Conservation (phyloP, 495 filamentous ascomycete genomes). For the Penicillium robsamsonii region DNA sequence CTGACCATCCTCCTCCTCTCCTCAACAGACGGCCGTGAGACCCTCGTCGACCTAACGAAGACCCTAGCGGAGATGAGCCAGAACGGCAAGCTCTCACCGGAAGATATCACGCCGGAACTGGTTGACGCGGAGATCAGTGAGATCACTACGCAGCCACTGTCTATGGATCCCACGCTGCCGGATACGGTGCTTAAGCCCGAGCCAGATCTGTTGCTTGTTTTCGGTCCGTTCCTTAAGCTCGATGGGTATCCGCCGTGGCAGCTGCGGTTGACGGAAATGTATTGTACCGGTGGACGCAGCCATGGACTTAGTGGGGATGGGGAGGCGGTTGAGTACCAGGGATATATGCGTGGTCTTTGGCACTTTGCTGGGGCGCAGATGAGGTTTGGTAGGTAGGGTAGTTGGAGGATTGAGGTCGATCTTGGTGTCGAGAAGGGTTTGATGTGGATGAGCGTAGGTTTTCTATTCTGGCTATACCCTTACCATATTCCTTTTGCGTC, state of each 20-base stretch:
- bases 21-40: constrained; percentile 84
- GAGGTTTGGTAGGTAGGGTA: constrained; percentile 70
- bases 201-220: constrained; percentile 85
- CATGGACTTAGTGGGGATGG: constrained; percentile 36
- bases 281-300: constrained; percentile 51
- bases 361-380: constrained; percentile 85
- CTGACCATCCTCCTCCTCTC: constrained; percentile 85
- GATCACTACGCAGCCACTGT: constrained; percentile 44
- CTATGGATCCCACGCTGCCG: constrained; percentile 6
- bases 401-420: neutral
- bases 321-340: constrained; percentile 82
- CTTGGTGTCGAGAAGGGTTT: neutral
- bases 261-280: constrained; percentile 90
- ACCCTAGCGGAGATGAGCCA: constrained; percentile 94
- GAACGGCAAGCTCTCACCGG: constrained; percentile 70
- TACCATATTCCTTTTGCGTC: neutral
- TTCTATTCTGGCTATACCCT: constrained; percentile 1
- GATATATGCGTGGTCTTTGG: constrained; percentile 80
- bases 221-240: constrained; percentile 74
- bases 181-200: constrained; percentile 49
- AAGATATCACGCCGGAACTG: constrained; percentile 79
- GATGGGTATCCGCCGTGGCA: constrained; percentile 98
- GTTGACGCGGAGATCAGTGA: constrained; percentile 85
- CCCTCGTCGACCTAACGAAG: constrained; percentile 91
- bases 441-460: neutral